Conservation (phyloP, 2,329 filamentous ascomycete species). For the Trichoderma sp. region DNA sequence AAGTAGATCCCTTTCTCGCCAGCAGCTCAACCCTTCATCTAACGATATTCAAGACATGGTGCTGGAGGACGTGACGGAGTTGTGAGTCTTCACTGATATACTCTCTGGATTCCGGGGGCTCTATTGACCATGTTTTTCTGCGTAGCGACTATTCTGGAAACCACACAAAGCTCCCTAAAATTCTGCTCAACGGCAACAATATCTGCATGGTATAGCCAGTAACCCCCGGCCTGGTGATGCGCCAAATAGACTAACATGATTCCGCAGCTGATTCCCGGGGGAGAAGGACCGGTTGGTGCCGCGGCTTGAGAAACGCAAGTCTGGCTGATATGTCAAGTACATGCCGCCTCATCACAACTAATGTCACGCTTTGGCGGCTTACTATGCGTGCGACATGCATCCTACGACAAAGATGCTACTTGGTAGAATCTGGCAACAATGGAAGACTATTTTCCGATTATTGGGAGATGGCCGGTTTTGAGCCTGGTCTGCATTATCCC, state of each 20-base stretch:
- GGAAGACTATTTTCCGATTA: background rate
- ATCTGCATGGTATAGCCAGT: slow-evolving; percentile 86
- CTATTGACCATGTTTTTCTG: background rate
- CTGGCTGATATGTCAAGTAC: background rate
- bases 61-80: slow-evolving; percentile 93
- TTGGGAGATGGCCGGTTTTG: background rate
- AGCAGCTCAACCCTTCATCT: background rate
- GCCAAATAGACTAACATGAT: slow-evolving; percentile 12
- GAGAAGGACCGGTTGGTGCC: slow-evolving; percentile 60
- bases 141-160: slow-evolving; percentile 83
- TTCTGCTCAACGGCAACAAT: slow-evolving; percentile 95
- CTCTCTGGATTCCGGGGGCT: background rate
- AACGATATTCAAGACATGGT: slow-evolving; percentile 76
- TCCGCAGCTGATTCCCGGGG: slow-evolving; percentile 70
- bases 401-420: background rate
- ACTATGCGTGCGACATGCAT: background rate
- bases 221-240: no score
- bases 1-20: slow-evolving; percentile 46
- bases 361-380: background rate
- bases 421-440: background rate
- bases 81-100: slow-evolving; percentile 53
- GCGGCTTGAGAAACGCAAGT: slow-evolving; percentile 22
- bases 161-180: slow-evolving; percentile 87
- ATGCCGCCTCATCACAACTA: background rate
- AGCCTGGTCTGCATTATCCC: background rate